Percentiles rank a stretch among this genome's conserved stretches.
Evolutionary conservation across 2,329 filamentous ascomycete genomes (phyloP).

Genomic region (Emergomyces pasteurianus): DNA sequence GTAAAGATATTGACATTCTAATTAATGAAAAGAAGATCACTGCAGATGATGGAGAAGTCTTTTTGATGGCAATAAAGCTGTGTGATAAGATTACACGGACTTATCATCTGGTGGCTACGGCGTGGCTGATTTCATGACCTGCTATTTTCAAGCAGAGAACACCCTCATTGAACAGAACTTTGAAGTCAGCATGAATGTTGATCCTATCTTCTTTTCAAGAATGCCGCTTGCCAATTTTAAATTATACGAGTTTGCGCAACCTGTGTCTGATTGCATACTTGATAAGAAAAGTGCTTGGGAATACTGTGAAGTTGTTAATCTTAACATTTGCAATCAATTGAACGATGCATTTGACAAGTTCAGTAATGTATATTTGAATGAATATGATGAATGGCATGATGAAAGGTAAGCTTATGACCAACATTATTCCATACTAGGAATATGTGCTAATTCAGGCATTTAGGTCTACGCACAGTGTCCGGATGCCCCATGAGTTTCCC

Average conservation of each 20-base stretch:
- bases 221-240: neutral
- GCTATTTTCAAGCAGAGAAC: neutral
- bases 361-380: no score
- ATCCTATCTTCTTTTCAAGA: neutral
- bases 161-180: neutral
- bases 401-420: neutral
- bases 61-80: neutral
- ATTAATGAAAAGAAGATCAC: neutral
- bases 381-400: neutral
- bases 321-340: no score
- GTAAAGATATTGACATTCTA: neutral
- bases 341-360: neutral
- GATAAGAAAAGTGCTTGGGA: neutral
- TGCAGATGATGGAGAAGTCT: neutral
- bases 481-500: neutral
- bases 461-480: neutral
- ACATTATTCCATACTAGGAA: neutral
- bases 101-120: neutral
- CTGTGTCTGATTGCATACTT: no score
- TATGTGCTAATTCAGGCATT: neutral
- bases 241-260: neutral
- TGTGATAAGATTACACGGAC: constrained; percentile 1
- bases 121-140: neutral
- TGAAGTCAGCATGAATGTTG: neutral
- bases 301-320: neutral